A percentile compares a stretch with the other conserved stretches of the same genome.
Evolutionary conservation across 768 basidiomycete species (phyloP).

Genomic region (Tylopilus sp.): DNA sequence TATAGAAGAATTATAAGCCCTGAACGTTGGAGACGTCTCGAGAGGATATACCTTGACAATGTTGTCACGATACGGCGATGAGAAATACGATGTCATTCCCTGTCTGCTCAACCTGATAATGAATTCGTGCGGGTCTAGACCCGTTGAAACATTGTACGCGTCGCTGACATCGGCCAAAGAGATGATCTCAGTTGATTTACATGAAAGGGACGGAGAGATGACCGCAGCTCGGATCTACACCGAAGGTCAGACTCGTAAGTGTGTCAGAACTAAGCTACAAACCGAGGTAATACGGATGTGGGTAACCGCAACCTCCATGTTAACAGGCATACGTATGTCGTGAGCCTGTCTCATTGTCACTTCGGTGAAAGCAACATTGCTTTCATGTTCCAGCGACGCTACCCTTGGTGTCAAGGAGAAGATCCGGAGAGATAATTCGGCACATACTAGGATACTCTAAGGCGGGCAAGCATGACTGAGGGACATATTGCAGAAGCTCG

Average conservation of each 20-base stretch:
- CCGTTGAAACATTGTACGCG: conserved; percentile 76
- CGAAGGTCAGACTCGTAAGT: conserved; percentile 3
- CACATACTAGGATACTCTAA: conserved; percentile 56
- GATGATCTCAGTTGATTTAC: conserved; percentile 81
- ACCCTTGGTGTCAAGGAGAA: conserved; percentile 11
- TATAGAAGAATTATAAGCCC: conserved; percentile 25
- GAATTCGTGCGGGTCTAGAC: conserved; percentile 75
- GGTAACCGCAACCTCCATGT: conserved; percentile 60
- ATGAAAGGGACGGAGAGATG: conserved; percentile 64
- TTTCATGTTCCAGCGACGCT: conserved; percentile 67
- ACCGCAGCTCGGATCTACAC: conserved; percentile 64
- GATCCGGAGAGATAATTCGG: background rate
- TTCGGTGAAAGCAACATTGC: conserved; percentile 48
- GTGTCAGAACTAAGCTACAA: conserved; percentile 22
- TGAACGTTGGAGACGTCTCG: background rate
- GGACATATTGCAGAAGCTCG: conserved; percentile 57
- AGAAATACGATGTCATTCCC: conserved; percentile 72
- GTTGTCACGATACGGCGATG: conserved; percentile 61
- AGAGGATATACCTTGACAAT: conserved; percentile 63
- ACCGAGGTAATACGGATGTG: conserved; percentile 80
- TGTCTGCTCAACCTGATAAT: conserved; percentile 73
- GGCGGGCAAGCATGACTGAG: conserved; percentile 42
- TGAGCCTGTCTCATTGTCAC: conserved; percentile 65
- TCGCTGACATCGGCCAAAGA: conserved; percentile 81
- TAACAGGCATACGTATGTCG: conserved; percentile 69